Conservation (phyloP, 1,284 basidiomycete genomes). For the Termitomyces sp. region DNA sequence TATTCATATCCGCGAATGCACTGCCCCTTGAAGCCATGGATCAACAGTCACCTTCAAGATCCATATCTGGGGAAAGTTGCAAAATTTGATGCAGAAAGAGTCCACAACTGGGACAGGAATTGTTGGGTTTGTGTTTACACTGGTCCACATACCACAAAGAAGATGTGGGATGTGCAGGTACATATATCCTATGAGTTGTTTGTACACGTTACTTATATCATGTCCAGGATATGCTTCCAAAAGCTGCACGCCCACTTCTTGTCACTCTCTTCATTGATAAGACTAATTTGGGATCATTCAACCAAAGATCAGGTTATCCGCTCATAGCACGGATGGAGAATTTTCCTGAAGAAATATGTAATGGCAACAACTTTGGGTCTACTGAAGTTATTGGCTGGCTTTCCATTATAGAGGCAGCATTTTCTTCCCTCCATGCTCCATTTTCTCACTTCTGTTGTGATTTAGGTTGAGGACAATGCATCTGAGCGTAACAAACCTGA, state of each 20-base stretch:
- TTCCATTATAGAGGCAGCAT: slow-evolving; percentile 33
- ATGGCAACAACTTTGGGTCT: slow-evolving; percentile 34
- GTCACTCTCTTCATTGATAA: slow-evolving; percentile 42
- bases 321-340: slow-evolving; percentile 36
- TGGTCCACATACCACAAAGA: slow-evolving; percentile 29
- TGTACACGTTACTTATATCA: background rate
- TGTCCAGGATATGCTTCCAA: background rate
- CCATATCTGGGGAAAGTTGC: slow-evolving; percentile 17
- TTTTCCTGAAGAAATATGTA: slow-evolving; percentile 32
- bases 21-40: slow-evolving; percentile 22
- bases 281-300: slow-evolving; percentile 39
- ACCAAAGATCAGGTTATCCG: slow-evolving; percentile 39
- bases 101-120: slow-evolving; percentile 27
- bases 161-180: slow-evolving; percentile 24
- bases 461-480: slow-evolving; percentile 25
- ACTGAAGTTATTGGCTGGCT: slow-evolving; percentile 39
- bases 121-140: slow-evolving; percentile 26
- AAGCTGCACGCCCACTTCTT: background rate
- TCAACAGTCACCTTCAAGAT: slow-evolving; percentile 16
- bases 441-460: background rate
- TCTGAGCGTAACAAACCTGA: slow-evolving; percentile 23
- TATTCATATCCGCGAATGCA: slow-evolving; percentile 14
- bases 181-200: background rate
- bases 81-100: slow-evolving; percentile 22
- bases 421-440: background rate